phyloP scores from a whole-genome alignment of 192 early-diverging fungal species.

The Endogone sp. region DNA sequence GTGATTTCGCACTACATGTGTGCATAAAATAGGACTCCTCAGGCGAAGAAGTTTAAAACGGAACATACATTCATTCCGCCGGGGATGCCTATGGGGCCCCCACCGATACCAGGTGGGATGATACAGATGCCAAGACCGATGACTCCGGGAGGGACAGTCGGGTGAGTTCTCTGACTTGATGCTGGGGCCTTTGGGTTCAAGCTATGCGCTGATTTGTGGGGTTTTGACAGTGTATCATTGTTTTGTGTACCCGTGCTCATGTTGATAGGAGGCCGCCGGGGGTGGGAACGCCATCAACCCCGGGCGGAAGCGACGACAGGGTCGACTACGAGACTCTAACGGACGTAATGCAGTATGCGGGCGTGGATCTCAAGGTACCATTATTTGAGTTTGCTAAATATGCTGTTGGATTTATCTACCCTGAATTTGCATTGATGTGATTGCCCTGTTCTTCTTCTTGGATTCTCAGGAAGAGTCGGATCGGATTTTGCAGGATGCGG shows the following conservation, averaged over 20 bases:
- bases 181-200: background rate
- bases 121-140: background rate
- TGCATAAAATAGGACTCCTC: background rate
- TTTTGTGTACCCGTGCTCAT: background rate
- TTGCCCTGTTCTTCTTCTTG: background rate
- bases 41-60: background rate
- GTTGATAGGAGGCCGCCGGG: background rate
- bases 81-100: background rate
- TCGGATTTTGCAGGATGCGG: slow-evolving; percentile 29
- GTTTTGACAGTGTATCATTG: too few relatives aligned
- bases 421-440: too few relatives aligned
- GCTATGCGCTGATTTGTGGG: too few relatives aligned
- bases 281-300: background rate
- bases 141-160: background rate
- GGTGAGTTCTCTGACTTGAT: background rate
- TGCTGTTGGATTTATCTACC: too few relatives aligned
- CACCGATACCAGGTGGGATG: background rate
- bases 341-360: slow-evolving; percentile 79
- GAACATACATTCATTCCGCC: background rate
- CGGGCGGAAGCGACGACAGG: slow-evolving; percentile 20
- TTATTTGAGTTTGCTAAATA: background rate
- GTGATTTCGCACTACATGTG: too few relatives aligned
- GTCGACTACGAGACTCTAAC: slow-evolving; percentile 54
- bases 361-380: slow-evolving; percentile 64
- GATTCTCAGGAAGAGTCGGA: slow-evolving; percentile 27